Evolutionary conservation across 805 yeast species (phyloP).

Genomic region (fission yeast (Schizosaccharomyces pombe)): DNA sequence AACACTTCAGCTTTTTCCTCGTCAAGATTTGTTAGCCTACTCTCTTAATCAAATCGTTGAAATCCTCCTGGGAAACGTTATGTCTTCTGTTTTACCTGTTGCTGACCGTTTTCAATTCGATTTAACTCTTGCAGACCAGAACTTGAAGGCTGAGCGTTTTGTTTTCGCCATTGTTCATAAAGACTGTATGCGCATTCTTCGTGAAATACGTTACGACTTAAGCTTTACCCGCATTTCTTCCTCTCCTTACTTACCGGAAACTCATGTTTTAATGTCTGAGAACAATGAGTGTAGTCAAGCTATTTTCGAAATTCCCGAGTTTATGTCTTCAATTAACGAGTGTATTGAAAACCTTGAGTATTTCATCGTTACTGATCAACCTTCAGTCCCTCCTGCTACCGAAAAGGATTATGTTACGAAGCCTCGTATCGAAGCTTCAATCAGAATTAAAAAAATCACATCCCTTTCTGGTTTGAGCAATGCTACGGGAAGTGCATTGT

Average conservation of each 20-base stretch:
- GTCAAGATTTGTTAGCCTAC: conserved; percentile 19
- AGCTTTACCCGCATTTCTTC: conserved; percentile 60
- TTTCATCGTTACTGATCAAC: conserved; percentile 67
- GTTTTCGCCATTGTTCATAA: conserved; percentile 72
- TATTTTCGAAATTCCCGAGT: conserved; percentile 26
- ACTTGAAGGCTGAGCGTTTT: conserved; percentile 33
- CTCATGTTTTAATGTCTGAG: conserved; percentile 77
- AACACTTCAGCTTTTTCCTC: conserved; percentile 84
- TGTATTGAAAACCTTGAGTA: conserved; percentile 31
- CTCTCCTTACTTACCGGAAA: conserved; percentile 47
- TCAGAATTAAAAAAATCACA: neutral
- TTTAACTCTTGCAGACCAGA: neutral
- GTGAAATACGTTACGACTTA: conserved; percentile 57
- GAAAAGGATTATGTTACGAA: neutral
- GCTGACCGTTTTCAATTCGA: neutral
- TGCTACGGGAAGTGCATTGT: conserved; percentile 25
- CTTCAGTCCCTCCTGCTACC: conserved; percentile 38
- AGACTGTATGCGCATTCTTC: conserved; percentile 48
- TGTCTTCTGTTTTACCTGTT: neutral
- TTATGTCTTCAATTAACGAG: conserved; percentile 21
- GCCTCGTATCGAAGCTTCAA: conserved; percentile 3
- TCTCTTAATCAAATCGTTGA: neutral
- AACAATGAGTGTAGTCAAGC: conserved; percentile 54
- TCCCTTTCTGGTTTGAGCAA: conserved; percentile 15
- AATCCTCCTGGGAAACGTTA: neutral